phyloP scores from a whole-genome alignment of 441 rosid species.

The Codiaeum variegatum region DNA sequence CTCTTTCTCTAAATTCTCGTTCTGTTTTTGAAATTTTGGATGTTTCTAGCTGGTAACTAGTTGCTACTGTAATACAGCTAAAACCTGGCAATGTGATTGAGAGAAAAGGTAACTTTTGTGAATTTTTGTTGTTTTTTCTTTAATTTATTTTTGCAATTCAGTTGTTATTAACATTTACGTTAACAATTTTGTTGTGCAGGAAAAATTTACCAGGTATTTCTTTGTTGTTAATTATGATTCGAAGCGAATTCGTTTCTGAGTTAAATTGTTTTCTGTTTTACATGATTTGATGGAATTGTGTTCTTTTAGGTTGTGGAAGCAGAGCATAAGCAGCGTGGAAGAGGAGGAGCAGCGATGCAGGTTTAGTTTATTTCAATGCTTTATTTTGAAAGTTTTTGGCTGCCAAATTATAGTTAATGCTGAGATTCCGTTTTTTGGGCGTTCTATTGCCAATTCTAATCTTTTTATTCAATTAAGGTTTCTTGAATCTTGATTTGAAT shows the following conservation, averaged over 20 bases:
- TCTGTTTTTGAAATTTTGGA: neutral
- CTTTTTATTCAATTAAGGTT: neutral
- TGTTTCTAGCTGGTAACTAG: neutral
- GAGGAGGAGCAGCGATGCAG: constrained; percentile 94
- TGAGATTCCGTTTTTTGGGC: neutral
- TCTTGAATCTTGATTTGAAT: neutral
- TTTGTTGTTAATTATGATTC: neutral
- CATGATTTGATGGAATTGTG: neutral
- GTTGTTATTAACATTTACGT: neutral
- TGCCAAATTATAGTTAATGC: neutral
- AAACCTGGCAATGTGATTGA: constrained; percentile 84
- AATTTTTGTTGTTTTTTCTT: neutral
- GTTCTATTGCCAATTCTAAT: neutral
- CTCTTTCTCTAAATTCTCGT: neutral
- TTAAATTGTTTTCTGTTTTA: neutral
- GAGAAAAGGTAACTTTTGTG: constrained; percentile 50
- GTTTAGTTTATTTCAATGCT: constrained; percentile 29
- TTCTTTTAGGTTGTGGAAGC: constrained; percentile 59
- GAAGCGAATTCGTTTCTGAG: neutral
- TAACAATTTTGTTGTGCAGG: constrained; percentile 38
- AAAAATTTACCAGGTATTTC: constrained; percentile 61
- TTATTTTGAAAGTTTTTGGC: neutral
- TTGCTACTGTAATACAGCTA: constrained; percentile 41
- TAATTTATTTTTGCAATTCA: neutral
- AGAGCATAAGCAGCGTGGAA: constrained; percentile 83